Base-by-base conservation (phyloP, 176 grass and related monocot species). In the Juncus inflexus region DNA sequence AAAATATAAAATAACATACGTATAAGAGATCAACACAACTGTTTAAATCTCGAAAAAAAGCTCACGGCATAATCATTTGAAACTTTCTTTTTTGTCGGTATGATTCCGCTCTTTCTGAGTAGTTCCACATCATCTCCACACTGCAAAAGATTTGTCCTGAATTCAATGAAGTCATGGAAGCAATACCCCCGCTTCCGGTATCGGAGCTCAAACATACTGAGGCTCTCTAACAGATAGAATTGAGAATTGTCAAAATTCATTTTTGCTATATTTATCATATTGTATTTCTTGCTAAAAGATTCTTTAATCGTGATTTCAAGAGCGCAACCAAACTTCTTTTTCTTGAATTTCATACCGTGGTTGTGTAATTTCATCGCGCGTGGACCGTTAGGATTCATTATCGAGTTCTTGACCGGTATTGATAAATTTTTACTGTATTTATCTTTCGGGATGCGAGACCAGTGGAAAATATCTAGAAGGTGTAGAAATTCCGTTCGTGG, bases 401-500 rank as follows among this genome's bases (percentile, higher is more conserved):
- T 7, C 19, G 53, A 16, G 57, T 39, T 41, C 7, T 58, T 41
- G 12, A 59, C 14, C 19, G 19, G 19, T 28, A 28, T 28, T 7
- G 4, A 10, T 9, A 28, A 19, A 37, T 55, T 37, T 6, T 12
- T 70, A 28, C 8, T 71, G 52, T 71, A 71, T 12, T 71, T 71
- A 55, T 71, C 67, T 58, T 71, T 59, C 2, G 67, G 53, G 2
- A 71, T 55, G 54, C 67, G 67, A 35, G 67, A 71, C 67, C 67
- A 71, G 9, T 71, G 67, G 12, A 71, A 71, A 57, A 71, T 9
- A 71, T 71, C 67, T 15, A 71, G 37, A 40, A 71, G 67, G 54
- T 59, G 54, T 38, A 71, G 54, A 11, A 71, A 71, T 16, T 71
- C 14, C 35, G 28, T 11, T 1, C 11, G 12, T 0, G 53, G 38